Conservation (phyloP, 2,329 filamentous ascomycete genomes). For the Talaromyces sp. region DNA sequence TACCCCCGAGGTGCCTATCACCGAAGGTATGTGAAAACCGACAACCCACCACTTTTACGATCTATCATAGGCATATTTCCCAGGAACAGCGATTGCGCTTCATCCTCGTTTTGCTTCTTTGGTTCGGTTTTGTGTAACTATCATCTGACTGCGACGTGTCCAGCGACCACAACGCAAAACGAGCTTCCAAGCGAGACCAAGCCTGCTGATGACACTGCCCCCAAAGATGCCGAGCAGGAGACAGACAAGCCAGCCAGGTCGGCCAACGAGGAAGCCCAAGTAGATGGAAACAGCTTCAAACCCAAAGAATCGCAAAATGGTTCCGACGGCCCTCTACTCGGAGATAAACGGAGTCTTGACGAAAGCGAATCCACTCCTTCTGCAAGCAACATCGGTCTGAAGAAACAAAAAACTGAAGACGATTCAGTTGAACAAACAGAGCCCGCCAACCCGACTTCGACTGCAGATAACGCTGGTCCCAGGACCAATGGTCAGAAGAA, state of each 20-base stretch:
- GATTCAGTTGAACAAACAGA: not conserved
- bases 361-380: conserved; percentile 4
- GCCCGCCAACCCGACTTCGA: conserved; percentile 1
- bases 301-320: not conserved
- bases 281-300: not conserved
- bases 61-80: not conserved
- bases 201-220: not conserved
- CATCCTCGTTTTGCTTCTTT: not conserved
- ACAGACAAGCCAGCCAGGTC: not conserved
- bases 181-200: not conserved
- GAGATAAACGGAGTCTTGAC: conserved; percentile 22
- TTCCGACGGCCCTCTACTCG: conserved; percentile 7
- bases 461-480: not conserved
- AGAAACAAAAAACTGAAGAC: conserved; percentile 30
- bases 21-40: not conserved
- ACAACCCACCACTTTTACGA: not conserved
- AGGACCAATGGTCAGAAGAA: conserved; percentile 22
- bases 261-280: not conserved
- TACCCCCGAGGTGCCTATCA: not conserved
- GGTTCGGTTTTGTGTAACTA: not conserved
- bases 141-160: not conserved
- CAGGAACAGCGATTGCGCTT: not conserved
- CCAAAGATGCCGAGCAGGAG: not conserved
- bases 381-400: conserved; percentile 16
- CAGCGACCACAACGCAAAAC: not conserved